Evolutionary conservation across 2,329 filamentous ascomycete species (phyloP).

Genomic region (Cladophialophora immunda): DNA sequence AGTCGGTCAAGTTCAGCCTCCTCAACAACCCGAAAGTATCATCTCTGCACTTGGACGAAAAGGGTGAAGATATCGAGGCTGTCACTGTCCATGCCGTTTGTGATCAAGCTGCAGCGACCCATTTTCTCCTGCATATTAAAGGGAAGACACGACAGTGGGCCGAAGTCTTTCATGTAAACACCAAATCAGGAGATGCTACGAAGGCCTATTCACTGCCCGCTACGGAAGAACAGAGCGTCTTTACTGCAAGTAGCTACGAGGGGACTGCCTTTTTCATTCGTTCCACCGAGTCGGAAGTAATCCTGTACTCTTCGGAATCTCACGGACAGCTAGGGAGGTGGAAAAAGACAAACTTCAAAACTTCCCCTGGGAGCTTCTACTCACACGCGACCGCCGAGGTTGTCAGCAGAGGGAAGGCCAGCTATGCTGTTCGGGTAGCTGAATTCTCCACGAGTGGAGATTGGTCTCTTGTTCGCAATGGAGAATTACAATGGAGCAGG

Average conservation of each 20-base stretch:
- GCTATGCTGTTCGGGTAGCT: slow-evolving; percentile 81
- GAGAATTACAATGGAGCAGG: slow-evolving; percentile 79
- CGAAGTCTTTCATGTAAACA: slow-evolving; percentile 83
- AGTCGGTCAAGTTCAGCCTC: slow-evolving; percentile 55
- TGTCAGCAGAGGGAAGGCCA: slow-evolving; percentile 72
- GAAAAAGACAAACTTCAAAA: slow-evolving; percentile 61
- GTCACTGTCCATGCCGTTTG: slow-evolving; percentile 77
- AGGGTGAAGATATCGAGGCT: slow-evolving; percentile 59
- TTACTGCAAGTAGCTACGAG: slow-evolving; percentile 79
- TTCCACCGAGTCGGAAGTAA: slow-evolving; percentile 76
- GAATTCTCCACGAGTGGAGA: slow-evolving; percentile 72
- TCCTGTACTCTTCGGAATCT: slow-evolving; percentile 77
- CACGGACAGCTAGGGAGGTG: slow-evolving; percentile 80
- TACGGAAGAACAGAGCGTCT: slow-evolving; percentile 73
- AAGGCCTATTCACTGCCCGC: slow-evolving; percentile 83
- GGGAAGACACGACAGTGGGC: slow-evolving; percentile 77
- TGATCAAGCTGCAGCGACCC: slow-evolving; percentile 73
- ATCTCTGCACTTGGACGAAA: slow-evolving; percentile 50
- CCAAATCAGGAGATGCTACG: slow-evolving; percentile 72
- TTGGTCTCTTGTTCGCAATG: slow-evolving; percentile 86
- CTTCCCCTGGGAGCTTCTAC: slow-evolving; percentile 48
- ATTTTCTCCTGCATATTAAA: slow-evolving; percentile 85
- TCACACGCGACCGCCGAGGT: slow-evolving; percentile 77
- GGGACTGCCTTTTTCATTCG: slow-evolving; percentile 90
- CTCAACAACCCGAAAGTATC: slow-evolving; percentile 54